Evolutionary conservation across 805 yeast genomes (phyloP), one percentile per base, ranked within the genome.

Genomic region (Saturnispora dispora): DNA sequence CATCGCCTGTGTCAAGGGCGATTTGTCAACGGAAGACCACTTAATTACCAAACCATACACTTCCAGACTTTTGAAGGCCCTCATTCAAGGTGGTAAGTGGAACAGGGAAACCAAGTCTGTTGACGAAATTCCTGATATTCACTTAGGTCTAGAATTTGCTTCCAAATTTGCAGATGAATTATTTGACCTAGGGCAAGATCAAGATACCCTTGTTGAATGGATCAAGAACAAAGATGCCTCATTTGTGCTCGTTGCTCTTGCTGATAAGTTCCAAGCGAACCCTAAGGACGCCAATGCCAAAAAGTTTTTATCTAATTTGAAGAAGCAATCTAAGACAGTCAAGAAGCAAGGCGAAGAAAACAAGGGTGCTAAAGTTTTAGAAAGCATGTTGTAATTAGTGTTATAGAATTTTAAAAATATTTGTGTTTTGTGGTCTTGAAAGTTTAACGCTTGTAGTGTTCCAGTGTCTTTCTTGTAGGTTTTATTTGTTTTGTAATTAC

Each of bases 81-180:
- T 88, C 60, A 84, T 88, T 57, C 95, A 86, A 67, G 91, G 90
- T 55, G 90, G 90, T 60, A 87, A 82, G 63, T 88, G 88, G 85
- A 82, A 83, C 61, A 77, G 75, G 61, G 79, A 81, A 68, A 79
- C 73, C 58, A 80, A 74, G 67, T 74, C 68, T 60, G 69, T 74
- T 46, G 75, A 61, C 52, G 73, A 73, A 52, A 58, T 74, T 43
- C 74, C 70, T 11, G 59, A 54, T 27, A 73, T 71, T 63, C 81
- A 69, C 50, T 67, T 71, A 17, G 91, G 93, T 9, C 63, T 70
- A 15, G 77, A 74, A 22, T 84, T 84, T 66, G 88, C 90, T 7
- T 61, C 60, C 18, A 75, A 68, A 55, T 72, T 80, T 51, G 57
- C 58, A 18, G 74, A 75, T 46, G 75, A 71, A 39, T 47, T 63